Conservation (phyloP, 1,139 yeast genomes). For the Scheffersomyces lignicola region DNA sequence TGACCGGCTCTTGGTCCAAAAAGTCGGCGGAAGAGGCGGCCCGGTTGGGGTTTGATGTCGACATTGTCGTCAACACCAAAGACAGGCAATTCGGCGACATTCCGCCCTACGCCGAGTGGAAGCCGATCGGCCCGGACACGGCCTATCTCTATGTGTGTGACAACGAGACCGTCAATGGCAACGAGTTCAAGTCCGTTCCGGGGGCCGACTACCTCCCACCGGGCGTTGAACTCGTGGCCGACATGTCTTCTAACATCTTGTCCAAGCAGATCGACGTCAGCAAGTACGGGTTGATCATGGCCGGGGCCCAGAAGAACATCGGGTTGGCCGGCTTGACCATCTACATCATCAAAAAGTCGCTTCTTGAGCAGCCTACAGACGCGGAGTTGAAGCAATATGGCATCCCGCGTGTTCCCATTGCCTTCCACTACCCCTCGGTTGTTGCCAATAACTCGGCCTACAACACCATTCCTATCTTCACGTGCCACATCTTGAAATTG, state of each 20-base stretch:
- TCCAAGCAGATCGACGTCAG: constrained; percentile 79
- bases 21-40: constrained; percentile 85
- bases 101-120: constrained; percentile 70
- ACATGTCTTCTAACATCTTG: constrained; percentile 89
- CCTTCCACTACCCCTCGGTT: constrained; percentile 83
- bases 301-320: constrained; percentile 98
- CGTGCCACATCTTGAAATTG: constrained; percentile 79
- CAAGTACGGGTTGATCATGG: constrained; percentile 80
- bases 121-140: constrained; percentile 44
- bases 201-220: constrained; percentile 55
- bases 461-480: constrained; percentile 92
- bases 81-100: constrained; percentile 64
- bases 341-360: constrained; percentile 79
- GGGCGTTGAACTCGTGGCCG: constrained; percentile 81
- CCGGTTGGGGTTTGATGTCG: constrained; percentile 77
- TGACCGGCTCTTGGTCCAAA: constrained; percentile 92
- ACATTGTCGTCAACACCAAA: constrained; percentile 68
- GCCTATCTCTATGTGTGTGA: constrained; percentile 91
- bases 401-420: constrained; percentile 82
- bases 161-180: constrained; percentile 95
- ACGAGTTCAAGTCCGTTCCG: constrained; percentile 68
- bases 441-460: constrained; percentile 89
- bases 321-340: constrained; percentile 95
- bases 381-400: constrained; percentile 58
- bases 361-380: constrained; percentile 68